Evolutionary conservation across 495 filamentous ascomycete genomes (phyloP).

Genomic region (Glarea lozoyensis): DNA sequence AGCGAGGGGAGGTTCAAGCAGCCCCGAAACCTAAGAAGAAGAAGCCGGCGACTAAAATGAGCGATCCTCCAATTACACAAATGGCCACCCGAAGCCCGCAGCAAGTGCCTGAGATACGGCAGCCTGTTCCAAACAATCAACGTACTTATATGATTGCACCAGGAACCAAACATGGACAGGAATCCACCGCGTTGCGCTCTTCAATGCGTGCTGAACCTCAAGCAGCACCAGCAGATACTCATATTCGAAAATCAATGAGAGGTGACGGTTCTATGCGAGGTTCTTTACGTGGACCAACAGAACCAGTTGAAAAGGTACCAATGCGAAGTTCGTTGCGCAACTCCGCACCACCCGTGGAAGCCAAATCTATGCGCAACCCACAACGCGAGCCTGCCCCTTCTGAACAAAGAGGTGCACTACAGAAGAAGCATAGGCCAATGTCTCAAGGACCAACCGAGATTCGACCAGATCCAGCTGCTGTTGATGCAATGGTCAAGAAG

Average conservation of each 20-base stretch:
- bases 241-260: constrained; percentile 28
- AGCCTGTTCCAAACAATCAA: constrained; percentile 12
- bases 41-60: constrained; percentile 11
- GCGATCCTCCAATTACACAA: no score
- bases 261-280: background rate
- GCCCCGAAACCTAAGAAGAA: constrained; percentile 35
- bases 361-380: no score
- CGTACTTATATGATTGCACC: constrained; percentile 32
- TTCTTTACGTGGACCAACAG: background rate
- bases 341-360: no score
- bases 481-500: constrained; percentile 11
- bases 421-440: constrained; percentile 14
- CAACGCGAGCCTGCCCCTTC: no score
- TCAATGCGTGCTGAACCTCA: constrained; percentile 30
- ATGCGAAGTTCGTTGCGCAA: no score
- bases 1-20: constrained; percentile 22
- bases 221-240: constrained; percentile 16
- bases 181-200: constrained; percentile 26
- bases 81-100: no score
- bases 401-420: constrained; percentile 10
- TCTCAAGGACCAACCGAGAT: constrained; percentile 20
- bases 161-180: constrained; percentile 27
- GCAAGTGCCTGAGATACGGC: constrained; percentile 4
- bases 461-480: constrained; percentile 18
- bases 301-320: no score